Conservation (phyloP, 192 early-diverging fungal genomes). For the Podila epigama region DNA sequence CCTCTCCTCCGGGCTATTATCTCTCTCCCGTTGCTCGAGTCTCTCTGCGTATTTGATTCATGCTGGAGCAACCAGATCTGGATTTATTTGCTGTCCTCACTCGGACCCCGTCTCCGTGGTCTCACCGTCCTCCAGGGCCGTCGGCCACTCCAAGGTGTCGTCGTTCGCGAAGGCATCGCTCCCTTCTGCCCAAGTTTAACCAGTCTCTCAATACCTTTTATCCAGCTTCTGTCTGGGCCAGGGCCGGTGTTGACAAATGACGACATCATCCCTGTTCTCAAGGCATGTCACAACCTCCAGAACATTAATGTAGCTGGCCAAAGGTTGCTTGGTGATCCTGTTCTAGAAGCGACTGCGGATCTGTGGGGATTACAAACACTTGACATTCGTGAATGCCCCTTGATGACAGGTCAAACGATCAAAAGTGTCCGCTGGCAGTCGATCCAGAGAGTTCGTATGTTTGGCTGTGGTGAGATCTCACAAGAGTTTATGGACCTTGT, state of each 20-base stretch:
- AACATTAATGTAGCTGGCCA: slow-evolving; percentile 33
- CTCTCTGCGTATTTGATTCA: slow-evolving; percentile 46
- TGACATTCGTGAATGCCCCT: slow-evolving; percentile 32
- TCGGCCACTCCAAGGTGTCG: slow-evolving; percentile 26
- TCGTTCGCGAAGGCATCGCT: slow-evolving; percentile 31
- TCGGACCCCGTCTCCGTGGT: slow-evolving; percentile 27
- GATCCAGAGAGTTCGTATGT: slow-evolving; percentile 40
- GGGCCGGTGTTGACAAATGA: slow-evolving; percentile 22
- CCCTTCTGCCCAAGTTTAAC: slow-evolving; percentile 37
- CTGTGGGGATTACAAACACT: slow-evolving; percentile 40
- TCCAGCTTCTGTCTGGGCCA: slow-evolving; percentile 34
- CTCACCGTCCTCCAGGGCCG: slow-evolving; percentile 35
- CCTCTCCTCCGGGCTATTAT: slow-evolving; percentile 36
- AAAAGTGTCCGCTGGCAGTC: slow-evolving; percentile 44
- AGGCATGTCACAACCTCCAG: slow-evolving; percentile 36
- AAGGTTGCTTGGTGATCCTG: slow-evolving; percentile 23
- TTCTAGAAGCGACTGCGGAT: slow-evolving; percentile 28
- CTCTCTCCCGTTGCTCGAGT: slow-evolving; percentile 24
- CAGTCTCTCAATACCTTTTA: slow-evolving; percentile 38
- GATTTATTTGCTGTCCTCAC: slow-evolving; percentile 31
- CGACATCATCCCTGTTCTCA: slow-evolving; percentile 46
- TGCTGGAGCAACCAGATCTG: slow-evolving; percentile 50
- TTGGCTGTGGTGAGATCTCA: slow-evolving; percentile 35
- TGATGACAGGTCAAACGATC: slow-evolving; percentile 29
- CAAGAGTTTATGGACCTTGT: slow-evolving; percentile 46